These are phyloP conservation scores for Cystobasidiaceae sp. DNA, from an alignment of 1,284 basidiomycete genomes.

Conservation along the genomic window DNA sequence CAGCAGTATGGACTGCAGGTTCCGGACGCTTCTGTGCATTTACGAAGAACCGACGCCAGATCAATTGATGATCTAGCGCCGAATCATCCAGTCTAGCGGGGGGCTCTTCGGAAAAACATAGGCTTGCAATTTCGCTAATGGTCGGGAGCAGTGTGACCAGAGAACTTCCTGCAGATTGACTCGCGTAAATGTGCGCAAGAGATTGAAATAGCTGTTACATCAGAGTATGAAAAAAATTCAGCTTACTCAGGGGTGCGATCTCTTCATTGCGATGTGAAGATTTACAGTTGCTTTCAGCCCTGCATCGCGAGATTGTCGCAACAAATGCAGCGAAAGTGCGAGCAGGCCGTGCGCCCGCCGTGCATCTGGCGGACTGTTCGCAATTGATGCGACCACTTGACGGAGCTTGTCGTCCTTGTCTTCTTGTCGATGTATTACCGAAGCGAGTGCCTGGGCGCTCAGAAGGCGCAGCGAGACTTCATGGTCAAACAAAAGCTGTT, in stretches of 20 bases:
- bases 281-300: no score
- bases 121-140: not conserved
- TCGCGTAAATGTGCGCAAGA: not conserved
- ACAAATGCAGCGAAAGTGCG: no score
- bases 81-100: conserved; percentile 42
- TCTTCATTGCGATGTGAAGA: no score
- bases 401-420: no score
- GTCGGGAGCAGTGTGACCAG: conserved; percentile 1
- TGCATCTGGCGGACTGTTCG: no score
- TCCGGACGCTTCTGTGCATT: conserved; percentile 65
- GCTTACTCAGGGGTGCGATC: no score
- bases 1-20: conserved; percentile 64
- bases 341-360: no score
- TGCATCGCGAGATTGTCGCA: no score
- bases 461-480: not conserved
- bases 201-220: not conserved
- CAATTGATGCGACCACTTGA: no score
- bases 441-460: not conserved
- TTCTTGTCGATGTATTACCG: no score
- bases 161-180: not conserved
- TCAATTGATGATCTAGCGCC: conserved; percentile 50
- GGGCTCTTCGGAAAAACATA: not conserved
- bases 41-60: conserved; percentile 67
- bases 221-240: not conserved
- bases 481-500: not conserved